These are phyloP conservation scores for Acaromyces ingoldii DNA, from an alignment of 1,284 basidiomycete species.

Conservation along the genomic window DNA sequence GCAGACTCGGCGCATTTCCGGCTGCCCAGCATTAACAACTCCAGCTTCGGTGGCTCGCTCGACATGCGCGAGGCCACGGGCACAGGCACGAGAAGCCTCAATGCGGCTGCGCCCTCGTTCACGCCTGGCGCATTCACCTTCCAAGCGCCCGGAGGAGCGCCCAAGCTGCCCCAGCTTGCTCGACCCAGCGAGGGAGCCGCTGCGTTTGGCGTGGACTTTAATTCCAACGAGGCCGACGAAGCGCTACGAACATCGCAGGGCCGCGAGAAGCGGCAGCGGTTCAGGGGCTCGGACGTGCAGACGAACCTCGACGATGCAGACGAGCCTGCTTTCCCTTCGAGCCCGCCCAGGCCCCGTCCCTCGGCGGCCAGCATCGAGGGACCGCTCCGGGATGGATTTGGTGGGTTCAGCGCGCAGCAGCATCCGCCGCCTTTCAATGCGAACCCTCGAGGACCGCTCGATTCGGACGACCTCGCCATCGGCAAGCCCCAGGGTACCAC, in stretches of 20 bases:
- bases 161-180: constrained; percentile 2
- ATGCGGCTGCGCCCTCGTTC: constrained; percentile 34
- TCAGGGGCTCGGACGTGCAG: constrained; percentile 10
- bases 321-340: constrained; percentile 8
- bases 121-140: constrained; percentile 39
- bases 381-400: constrained; percentile 16
- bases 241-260: constrained; percentile 23
- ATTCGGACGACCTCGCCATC: neutral
- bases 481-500: neutral
- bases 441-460: neutral
- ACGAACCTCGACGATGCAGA: constrained; percentile 15
- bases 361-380: constrained; percentile 40
- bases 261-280: constrained; percentile 30
- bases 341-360: constrained; percentile 22
- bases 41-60: constrained; percentile 30
- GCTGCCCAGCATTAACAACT: constrained; percentile 35
- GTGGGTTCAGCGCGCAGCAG: constrained; percentile 13
- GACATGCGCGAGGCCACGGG: constrained; percentile 13
- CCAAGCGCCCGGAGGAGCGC: constrained; percentile 19
- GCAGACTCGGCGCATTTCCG: constrained; percentile 19
- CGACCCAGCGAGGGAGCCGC: neutral
- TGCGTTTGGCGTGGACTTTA: too few relatives aligned
- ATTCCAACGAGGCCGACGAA: neutral
- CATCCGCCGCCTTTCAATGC: constrained; percentile 32
- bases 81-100: constrained; percentile 13